phyloP scores from a whole-genome alignment of 1,139 yeast genomes.

The Zygosaccharomyces pseudobailii region DNA sequence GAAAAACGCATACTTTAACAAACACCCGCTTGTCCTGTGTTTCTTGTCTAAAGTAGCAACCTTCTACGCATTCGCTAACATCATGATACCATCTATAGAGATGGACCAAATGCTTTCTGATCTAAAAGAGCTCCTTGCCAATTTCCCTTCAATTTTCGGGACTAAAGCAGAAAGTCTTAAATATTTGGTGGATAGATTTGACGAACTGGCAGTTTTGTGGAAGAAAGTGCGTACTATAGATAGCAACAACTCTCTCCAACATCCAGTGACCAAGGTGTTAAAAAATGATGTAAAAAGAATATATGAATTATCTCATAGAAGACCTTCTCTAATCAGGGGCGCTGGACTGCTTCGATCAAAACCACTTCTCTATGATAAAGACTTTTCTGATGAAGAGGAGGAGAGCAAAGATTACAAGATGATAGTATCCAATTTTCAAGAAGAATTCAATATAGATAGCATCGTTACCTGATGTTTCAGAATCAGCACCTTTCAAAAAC shows the following conservation, averaged over 20 bases:
- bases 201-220: conserved; percentile 23
- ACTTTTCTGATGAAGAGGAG: conserved; percentile 10
- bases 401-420: conserved; percentile 17
- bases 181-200: conserved; percentile 25
- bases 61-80: conserved; percentile 26
- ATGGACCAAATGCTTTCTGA: conserved; percentile 22
- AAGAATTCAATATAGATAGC: conserved; percentile 17
- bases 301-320: conserved; percentile 13
- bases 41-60: conserved; percentile 20
- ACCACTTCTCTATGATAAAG: conserved; percentile 1
- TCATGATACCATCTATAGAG: conserved; percentile 21
- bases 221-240: conserved; percentile 22
- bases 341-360: conserved; percentile 11
- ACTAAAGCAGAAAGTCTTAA: conserved; percentile 42
- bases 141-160: conserved; percentile 16
- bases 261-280: conserved; percentile 29
- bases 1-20: conserved; percentile 20
- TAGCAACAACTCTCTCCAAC: conserved; percentile 16
- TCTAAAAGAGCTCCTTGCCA: conserved; percentile 20
- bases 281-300: conserved; percentile 27
- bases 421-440: conserved; percentile 23
- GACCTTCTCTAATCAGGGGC: conserved; percentile 21
- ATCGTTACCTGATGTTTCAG: conserved; percentile 4
- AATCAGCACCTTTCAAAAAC: conserved; percentile 85
- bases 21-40: conserved; percentile 24